Evolutionary conservation across 2,329 filamentous ascomycete species (phyloP).

Genomic region (Lachnellula occidentalis): DNA sequence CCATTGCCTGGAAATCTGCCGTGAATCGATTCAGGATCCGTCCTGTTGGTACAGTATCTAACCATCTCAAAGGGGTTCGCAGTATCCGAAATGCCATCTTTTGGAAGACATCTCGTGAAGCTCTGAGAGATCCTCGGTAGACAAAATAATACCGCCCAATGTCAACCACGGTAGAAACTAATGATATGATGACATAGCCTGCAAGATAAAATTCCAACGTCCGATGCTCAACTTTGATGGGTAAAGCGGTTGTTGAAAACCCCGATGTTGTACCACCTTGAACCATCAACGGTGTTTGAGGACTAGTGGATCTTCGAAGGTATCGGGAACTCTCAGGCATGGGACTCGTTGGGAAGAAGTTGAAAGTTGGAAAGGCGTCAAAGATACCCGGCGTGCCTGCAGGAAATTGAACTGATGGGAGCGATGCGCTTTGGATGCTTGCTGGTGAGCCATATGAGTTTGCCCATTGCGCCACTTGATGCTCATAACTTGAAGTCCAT

Average conservation of each 20-base stretch:
- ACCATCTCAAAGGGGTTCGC: conserved; percentile 66
- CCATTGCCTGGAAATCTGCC: conserved; percentile 66
- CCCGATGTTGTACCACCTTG: too few relatives aligned
- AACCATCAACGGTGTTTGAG: too few relatives aligned
- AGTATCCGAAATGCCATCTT: conserved; percentile 60
- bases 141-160: conserved; percentile 51
- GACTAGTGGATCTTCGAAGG: too few relatives aligned
- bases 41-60: conserved; percentile 71
- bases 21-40: conserved; percentile 73
- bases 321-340: too few relatives aligned
- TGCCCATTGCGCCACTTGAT: conserved; percentile 14
- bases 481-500: conserved; percentile 47
- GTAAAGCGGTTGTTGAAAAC: conserved; percentile 16
- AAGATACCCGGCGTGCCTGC: too few relatives aligned
- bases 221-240: background rate
- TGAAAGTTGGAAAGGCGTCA: too few relatives aligned
- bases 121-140: conserved; percentile 57
- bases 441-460: conserved; percentile 10
- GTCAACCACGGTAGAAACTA: conserved; percentile 46
- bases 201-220: conserved; percentile 52
- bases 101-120: conserved; percentile 60
- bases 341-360: too few relatives aligned
- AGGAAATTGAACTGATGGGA: too few relatives aligned
- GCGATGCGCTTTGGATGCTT: too few relatives aligned
- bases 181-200: conserved; percentile 58